Percentiles rank a stretch among this genome's conserved stretches.
Conservation (phyloP, 2,329 filamentous ascomycete species). For the Trichocomaceae sp. region DNA sequence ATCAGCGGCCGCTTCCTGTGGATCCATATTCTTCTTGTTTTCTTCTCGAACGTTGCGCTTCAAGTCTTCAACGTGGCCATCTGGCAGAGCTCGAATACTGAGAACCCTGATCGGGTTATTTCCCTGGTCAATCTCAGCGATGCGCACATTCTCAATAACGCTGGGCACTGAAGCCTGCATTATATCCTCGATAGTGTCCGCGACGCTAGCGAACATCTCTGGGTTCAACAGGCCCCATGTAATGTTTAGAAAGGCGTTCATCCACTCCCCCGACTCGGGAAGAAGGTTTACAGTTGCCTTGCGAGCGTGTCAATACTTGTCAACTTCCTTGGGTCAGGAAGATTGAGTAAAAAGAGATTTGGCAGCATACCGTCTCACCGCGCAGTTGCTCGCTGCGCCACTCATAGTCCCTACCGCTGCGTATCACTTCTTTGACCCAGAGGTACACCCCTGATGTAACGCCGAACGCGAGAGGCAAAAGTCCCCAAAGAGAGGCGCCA, state of each 20-base stretch:
- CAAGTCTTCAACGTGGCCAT: slow-evolving; percentile 71
- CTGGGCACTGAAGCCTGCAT: slow-evolving; percentile 94
- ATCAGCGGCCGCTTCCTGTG: slow-evolving; percentile 77
- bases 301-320: neutral
- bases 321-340: neutral
- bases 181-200: slow-evolving; percentile 90
- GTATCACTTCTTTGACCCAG: slow-evolving; percentile 82
- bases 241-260: slow-evolving; percentile 80
- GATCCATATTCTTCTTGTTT: slow-evolving; percentile 74
- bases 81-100: slow-evolving; percentile 77
- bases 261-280: slow-evolving; percentile 90
- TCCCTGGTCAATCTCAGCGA: slow-evolving; percentile 91
- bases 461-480: slow-evolving; percentile 66
- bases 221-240: slow-evolving; percentile 91
- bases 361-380: slow-evolving; percentile 59
- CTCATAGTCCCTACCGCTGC: slow-evolving; percentile 73
- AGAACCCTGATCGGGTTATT: slow-evolving; percentile 84
- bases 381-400: slow-evolving; percentile 83
- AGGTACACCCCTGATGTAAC: slow-evolving; percentile 73
- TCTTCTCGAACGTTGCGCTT: slow-evolving; percentile 73
- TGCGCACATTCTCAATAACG: slow-evolving; percentile 87
- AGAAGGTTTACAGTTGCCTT: slow-evolving; percentile 78
- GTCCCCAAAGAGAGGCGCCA: slow-evolving; percentile 67
- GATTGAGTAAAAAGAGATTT: neutral
- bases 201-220: slow-evolving; percentile 85